Evolutionary conservation across 1,139 yeast genomes (phyloP), one percentile per base, ranked within the genome.

Genomic region (Yamadazyma kanchanaburiensis): DNA sequence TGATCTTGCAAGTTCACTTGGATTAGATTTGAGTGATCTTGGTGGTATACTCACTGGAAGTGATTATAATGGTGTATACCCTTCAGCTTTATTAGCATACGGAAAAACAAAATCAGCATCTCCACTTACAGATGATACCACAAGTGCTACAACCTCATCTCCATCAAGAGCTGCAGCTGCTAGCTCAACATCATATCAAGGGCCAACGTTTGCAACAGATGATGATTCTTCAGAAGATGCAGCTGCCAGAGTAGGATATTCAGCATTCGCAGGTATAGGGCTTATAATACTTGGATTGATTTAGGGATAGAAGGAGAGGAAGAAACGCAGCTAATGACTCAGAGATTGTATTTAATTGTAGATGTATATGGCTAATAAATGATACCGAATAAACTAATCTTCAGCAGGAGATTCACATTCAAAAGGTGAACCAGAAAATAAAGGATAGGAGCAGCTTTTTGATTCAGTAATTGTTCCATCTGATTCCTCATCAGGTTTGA

Each of bases 71-170:
- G 34, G 26, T 11, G 23, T 28, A 15, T 28, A 31, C 7, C 20
- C 20, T 8, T 35, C 38, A 12, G 38, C 38, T 3, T 25, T 35
- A 5, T 26, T 31, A 15, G 35, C 35, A 4, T 35, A 26, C 21
- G 38, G 38, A 2, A 25, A 20, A 21, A 35, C 38, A 3, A 32
- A 30, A 20, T 29, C 32, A 4, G 31, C 35, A 9, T 29, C 33
- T 9, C 23, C 34, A 14, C 30, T 30, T 11, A 26, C 31, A 6
- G 30, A 23, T 8, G 21, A 15, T 7, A 24, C 16, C 15, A 30
- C 26, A 6, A 15, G 21, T 12, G 6, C 24, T 10, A 18, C 24
- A 13, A 18, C 12, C 16, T 24, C 13, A 13, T 6, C 18, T n/a
- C 9, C 26, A 4, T 10, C 21, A 6, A 25, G 23, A 15, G n/a